phyloP scores from a whole-genome alignment of 257 asterid genomes.

The Solanum tarapatanum region DNA sequence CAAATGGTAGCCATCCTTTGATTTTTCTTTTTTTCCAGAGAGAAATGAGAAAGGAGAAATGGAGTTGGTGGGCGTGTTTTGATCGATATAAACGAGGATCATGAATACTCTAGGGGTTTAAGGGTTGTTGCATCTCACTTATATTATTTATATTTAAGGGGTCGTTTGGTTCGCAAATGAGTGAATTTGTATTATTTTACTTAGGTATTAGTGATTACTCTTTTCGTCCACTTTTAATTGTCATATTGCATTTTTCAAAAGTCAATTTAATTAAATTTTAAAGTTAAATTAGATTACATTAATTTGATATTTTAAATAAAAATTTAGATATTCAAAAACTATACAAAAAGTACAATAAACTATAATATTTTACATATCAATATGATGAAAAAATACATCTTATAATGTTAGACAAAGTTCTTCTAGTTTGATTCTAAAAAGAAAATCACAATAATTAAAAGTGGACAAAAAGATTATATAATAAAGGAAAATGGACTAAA shows the following conservation, averaged over 20 bases:
- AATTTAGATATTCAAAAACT: too few species aligned
- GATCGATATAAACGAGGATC: background rate
- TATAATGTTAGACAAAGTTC: background rate
- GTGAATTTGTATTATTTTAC: too few species aligned
- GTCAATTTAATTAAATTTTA: too few species aligned
- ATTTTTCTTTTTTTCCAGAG: background rate
- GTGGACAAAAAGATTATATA: background rate
- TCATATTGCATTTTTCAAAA: too few species aligned
- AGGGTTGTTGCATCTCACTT: background rate
- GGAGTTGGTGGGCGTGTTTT: background rate
- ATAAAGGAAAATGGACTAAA: background rate
- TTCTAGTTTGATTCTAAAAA: too few species aligned
- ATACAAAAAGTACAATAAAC: too few species aligned
- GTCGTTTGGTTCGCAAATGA: background rate
- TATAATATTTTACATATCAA: too few species aligned
- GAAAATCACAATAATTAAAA: too few species aligned
- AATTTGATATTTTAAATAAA: too few species aligned
- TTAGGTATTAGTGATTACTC: background rate
- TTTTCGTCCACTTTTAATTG: too few species aligned
- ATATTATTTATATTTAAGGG: background rate
- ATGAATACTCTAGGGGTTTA: background rate
- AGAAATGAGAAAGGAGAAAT: background rate
- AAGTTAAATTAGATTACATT: too few species aligned
- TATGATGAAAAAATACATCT: too few species aligned
- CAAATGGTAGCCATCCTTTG: conserved; percentile 57